phyloP scores from a whole-genome alignment of 2,329 filamentous ascomycete species.

The Neonectria hederae region DNA sequence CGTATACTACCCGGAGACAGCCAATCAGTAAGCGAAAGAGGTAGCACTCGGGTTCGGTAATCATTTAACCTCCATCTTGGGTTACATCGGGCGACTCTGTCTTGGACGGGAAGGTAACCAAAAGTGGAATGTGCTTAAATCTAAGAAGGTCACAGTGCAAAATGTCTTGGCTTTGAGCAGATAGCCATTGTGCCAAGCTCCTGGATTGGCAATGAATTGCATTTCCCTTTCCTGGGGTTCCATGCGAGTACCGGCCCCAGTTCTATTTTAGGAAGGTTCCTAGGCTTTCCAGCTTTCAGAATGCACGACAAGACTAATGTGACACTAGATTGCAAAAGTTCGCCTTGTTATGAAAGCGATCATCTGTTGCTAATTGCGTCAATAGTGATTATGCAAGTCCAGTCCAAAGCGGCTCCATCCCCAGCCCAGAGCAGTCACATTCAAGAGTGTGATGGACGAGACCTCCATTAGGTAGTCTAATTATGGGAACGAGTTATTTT shows the following conservation, averaged over 20 bases:
- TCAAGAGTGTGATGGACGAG: no score
- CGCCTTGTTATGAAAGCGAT: neutral
- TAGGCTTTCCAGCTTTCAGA: neutral
- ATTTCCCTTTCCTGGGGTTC: neutral
- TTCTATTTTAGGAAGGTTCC: slow-evolving; percentile 15
- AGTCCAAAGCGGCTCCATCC: neutral
- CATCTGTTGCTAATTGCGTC: neutral
- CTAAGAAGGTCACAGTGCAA: neutral
- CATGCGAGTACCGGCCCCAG: neutral
- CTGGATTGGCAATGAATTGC: neutral
- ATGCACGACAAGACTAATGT: neutral
- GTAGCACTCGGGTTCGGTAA: slow-evolving; percentile 4
- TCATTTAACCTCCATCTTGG: neutral
- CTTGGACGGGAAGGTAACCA: slow-evolving; percentile 1
- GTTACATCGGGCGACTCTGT: slow-evolving; percentile 6
- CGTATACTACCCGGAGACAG: neutral
- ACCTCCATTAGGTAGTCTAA: no score
- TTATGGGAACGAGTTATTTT: no score
- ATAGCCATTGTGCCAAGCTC: slow-evolving; percentile 8
- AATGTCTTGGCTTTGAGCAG: slow-evolving; percentile 2
- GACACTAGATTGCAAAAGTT: neutral
- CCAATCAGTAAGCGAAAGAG: slow-evolving; percentile 11
- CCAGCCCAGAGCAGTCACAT: no score
- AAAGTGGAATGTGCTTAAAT: slow-evolving; percentile 13
- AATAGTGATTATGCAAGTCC: neutral